Percentiles rank a stretch among this genome's conserved stretches.
These are phyloP conservation scores for Monascus purpureus DNA, from an alignment of 495 filamentous ascomycete species.

Conservation along the genomic window DNA sequence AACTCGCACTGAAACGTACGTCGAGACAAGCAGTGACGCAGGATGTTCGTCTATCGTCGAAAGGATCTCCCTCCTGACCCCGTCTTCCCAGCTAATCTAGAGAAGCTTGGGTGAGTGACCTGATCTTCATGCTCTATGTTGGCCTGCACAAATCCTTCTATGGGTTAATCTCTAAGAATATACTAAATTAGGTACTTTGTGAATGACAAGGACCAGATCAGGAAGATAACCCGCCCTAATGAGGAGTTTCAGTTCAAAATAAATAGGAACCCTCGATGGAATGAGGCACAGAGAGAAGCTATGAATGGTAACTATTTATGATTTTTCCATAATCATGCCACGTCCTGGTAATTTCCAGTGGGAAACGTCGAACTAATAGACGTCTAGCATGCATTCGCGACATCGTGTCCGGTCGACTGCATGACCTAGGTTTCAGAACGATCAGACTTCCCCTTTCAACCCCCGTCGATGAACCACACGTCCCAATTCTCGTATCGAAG, in stretches of 20 bases:
- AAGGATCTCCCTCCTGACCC: constrained; percentile 58
- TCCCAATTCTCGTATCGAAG: constrained; percentile 51
- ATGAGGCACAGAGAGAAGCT: constrained; percentile 52
- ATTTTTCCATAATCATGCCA: no score
- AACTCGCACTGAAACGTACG: no score
- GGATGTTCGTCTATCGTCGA: constrained; percentile 59
- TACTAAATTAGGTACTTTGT: constrained; percentile 47
- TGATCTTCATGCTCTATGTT: constrained; percentile 1
- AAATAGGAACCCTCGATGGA: constrained; percentile 55
- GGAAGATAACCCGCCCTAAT: constrained; percentile 47
- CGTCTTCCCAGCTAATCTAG: constrained; percentile 44
- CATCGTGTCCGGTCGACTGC: constrained; percentile 47
- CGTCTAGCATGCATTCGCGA: constrained; percentile 51
- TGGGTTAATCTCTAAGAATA: constrained; percentile 4
- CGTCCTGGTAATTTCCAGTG: no score
- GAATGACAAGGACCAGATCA: constrained; percentile 57
- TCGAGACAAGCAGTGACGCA: no score
- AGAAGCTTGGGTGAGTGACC: constrained; percentile 50
- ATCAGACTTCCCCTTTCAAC: constrained; percentile 44
- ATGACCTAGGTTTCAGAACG: constrained; percentile 37
- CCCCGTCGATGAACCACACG: constrained; percentile 34
- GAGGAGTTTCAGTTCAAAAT: constrained; percentile 60
- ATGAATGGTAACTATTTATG: constrained; percentile 44
- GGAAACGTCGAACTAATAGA: no score
- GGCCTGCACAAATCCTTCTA: no score